A percentile compares a stretch with the other conserved stretches of the same genome.
Evolutionary conservation across 2,329 filamentous ascomycete genomes (phyloP).

Genomic region (Hymenoscyphus albidus): DNA sequence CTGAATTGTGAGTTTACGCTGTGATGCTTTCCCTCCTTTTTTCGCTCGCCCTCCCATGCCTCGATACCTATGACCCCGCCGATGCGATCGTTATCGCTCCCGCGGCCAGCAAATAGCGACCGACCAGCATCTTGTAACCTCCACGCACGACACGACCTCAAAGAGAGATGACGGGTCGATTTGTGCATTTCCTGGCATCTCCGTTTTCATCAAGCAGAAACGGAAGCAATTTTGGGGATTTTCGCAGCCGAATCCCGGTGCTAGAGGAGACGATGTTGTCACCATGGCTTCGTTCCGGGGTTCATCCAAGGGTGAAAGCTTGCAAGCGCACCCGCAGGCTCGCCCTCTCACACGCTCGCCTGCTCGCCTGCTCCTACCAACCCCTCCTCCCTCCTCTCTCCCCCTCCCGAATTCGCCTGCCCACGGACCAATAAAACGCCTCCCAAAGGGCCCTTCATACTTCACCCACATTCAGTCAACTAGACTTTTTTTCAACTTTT

Average conservation of each 20-base stretch:
- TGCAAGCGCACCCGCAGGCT: neutral
- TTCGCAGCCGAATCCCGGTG: no score
- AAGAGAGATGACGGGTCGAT: neutral
- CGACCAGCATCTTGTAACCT: constrained; percentile 15
- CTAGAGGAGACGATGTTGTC: no score
- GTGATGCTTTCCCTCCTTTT: constrained; percentile 6
- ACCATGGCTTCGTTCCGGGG: no score
- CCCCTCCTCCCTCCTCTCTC: neutral
- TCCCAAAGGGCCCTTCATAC: constrained; percentile 2
- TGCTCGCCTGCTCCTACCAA: neutral
- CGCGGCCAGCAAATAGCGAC: constrained; percentile 7
- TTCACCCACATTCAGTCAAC: neutral
- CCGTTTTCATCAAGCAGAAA: neutral
- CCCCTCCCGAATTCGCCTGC: neutral
- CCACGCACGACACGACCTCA: constrained; percentile 14
- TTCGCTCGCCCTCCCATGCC: neutral
- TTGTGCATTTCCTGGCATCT: neutral
- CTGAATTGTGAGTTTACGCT: constrained; percentile 11
- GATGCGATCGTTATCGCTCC: constrained; percentile 23
- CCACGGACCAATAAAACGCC: constrained; percentile 6
- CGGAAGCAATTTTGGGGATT: neutral
- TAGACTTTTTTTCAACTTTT: neutral
- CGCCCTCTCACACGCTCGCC: no score
- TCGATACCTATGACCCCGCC: constrained; percentile 16
- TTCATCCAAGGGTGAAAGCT: neutral